A percentile compares a stretch with the other conserved stretches of the same genome.
Evolutionary conservation across 495 filamentous ascomycete species (phyloP).

Genomic region (Venustampulla echinocandica): DNA sequence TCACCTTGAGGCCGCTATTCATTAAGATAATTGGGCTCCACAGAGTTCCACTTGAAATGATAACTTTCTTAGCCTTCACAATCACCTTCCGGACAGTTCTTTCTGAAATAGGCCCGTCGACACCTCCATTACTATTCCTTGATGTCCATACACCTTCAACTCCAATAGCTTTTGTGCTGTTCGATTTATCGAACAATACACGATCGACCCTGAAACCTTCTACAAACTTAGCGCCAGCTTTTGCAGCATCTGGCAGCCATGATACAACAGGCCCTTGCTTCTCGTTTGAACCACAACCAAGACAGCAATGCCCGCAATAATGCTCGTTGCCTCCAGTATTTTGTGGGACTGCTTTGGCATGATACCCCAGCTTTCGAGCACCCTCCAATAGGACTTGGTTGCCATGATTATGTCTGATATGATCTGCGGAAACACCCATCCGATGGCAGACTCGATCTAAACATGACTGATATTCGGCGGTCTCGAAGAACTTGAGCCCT

Average conservation of each 20-base stretch:
- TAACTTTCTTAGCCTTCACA: slow-evolving; percentile 74
- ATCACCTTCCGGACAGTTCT: slow-evolving; percentile 48
- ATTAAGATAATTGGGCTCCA: slow-evolving; percentile 67
- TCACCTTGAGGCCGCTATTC: slow-evolving; percentile 56
- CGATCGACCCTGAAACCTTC: slow-evolving; percentile 66
- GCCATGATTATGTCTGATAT: slow-evolving; percentile 59
- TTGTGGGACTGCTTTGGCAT: slow-evolving; percentile 62
- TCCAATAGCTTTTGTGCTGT: slow-evolving; percentile 52
- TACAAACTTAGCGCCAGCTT: slow-evolving; percentile 65
- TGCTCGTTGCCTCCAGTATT: slow-evolving; percentile 66
- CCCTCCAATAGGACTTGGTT: slow-evolving; percentile 68
- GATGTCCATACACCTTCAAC: slow-evolving; percentile 67
- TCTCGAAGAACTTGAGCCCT: slow-evolving; percentile 70
- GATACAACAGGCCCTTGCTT: slow-evolving; percentile 73
- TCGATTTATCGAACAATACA: slow-evolving; percentile 54
- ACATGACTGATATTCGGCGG: slow-evolving; percentile 62
- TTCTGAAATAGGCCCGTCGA: slow-evolving; percentile 37
- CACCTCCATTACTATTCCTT: slow-evolving; percentile 50
- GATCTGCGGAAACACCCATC: slow-evolving; percentile 68
- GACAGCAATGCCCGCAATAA: slow-evolving; percentile 68
- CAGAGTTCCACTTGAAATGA: slow-evolving; percentile 65
- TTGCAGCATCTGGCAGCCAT: slow-evolving; percentile 70
- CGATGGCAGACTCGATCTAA: slow-evolving; percentile 60
- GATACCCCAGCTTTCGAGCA: slow-evolving; percentile 63
- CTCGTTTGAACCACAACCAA: slow-evolving; percentile 62